Evolutionary conservation across 805 yeast species (phyloP).

Genomic region (Lipomyces mesembrius): DNA sequence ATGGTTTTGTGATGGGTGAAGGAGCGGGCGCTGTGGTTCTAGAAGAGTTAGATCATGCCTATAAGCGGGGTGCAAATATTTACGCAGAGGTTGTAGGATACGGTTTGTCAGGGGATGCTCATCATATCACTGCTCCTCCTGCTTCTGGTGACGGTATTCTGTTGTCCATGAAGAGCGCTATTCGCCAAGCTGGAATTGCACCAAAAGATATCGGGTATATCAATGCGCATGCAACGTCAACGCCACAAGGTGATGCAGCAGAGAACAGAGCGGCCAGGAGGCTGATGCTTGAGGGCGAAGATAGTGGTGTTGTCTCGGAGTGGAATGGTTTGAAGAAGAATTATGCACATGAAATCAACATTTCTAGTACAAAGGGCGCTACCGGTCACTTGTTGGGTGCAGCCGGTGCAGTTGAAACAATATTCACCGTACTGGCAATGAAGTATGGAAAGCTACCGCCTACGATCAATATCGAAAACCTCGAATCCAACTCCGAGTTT

Average conservation of each 20-base stretch:
- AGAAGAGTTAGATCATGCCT: constrained; percentile 79
- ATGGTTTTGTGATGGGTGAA: constrained; percentile 92
- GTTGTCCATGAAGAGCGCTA: constrained; percentile 79
- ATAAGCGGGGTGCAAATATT: constrained; percentile 60
- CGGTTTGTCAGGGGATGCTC: constrained; percentile 89
- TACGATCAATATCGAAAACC: constrained; percentile 67
- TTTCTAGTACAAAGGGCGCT: constrained; percentile 88
- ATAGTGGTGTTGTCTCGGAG: constrained; percentile 44
- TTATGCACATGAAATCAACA: constrained; percentile 41
- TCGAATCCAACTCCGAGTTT: constrained; percentile 53
- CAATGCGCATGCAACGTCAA: constrained; percentile 97
- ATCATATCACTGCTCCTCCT: constrained; percentile 90
- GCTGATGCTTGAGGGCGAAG: constrained; percentile 52
- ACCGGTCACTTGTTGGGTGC: constrained; percentile 95
- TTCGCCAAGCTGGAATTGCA: constrained; percentile 54
- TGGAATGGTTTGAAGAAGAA: constrained; percentile 20
- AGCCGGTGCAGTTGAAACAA: constrained; percentile 91
- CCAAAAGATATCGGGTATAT: constrained; percentile 68
- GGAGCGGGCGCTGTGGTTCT: constrained; percentile 84
- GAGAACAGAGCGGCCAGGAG: constrained; percentile 74
- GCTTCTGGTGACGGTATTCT: constrained; percentile 83
- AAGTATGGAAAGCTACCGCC: constrained; percentile 69
- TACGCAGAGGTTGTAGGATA: constrained; percentile 86
- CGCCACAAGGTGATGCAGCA: constrained; percentile 84
- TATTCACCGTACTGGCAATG: constrained; percentile 74